Conservation (phyloP, 2,329 filamentous ascomycete genomes). For the Rhynchosporium agropyri region DNA sequence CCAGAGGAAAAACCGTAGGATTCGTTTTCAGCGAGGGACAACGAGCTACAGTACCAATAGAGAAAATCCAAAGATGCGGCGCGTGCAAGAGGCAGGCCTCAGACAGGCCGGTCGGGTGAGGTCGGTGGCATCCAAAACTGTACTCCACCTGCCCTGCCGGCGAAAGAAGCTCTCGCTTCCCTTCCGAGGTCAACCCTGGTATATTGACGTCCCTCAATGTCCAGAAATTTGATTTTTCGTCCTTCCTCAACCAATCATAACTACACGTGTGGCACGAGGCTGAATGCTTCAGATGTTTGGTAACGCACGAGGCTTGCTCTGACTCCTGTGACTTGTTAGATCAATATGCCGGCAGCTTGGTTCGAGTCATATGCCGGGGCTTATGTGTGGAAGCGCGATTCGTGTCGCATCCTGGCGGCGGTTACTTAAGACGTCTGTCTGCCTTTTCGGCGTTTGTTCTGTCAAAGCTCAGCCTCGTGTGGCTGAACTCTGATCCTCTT, state of each 20-base stretch:
- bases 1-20: not conserved
- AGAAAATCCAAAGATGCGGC: not conserved
- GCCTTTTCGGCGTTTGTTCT: too few species aligned
- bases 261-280: not conserved
- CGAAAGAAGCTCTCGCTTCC: not conserved
- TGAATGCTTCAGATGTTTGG: not conserved
- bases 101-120: not conserved
- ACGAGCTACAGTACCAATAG: not conserved
- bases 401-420: too few species aligned
- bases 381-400: not conserved
- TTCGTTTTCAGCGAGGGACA: constrained; percentile 10
- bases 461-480: not conserved
- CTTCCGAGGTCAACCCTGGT: not conserved
- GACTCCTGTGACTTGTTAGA: not conserved
- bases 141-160: not conserved
- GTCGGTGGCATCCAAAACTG: not conserved
- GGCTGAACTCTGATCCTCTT: not conserved
- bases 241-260: not conserved
- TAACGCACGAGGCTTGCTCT: not conserved
- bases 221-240: not conserved
- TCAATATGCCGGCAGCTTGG: not conserved
- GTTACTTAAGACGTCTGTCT: too few species aligned
- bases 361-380: not conserved
- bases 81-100: not conserved
- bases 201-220: not conserved